Conservation (phyloP, 1,139 yeast genomes). For the Eremothecium coryli region DNA sequence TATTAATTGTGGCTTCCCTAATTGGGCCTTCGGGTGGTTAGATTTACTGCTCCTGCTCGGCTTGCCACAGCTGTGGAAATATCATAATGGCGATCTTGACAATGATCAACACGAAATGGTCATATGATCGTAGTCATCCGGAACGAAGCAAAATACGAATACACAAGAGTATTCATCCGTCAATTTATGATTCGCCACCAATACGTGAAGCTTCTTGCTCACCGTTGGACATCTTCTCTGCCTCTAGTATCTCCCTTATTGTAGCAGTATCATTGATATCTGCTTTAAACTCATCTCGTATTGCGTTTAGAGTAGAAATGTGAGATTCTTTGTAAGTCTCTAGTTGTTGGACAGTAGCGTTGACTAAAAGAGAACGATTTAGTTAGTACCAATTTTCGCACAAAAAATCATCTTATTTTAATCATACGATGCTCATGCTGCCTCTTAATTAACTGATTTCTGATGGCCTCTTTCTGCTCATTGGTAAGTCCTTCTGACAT, state of each 20-base stretch:
- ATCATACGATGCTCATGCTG: slow-evolving; percentile 14
- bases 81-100: no score
- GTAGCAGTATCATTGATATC: slow-evolving; percentile 2
- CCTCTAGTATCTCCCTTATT: slow-evolving; percentile 5
- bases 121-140: no score
- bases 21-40: no score
- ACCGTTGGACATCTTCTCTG: no score
- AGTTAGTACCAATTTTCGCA: neutral
- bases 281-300: neutral
- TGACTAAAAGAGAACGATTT: neutral
- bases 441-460: slow-evolving; percentile 7
- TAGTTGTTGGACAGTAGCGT: neutral
- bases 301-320: neutral
- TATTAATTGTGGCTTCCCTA: no score
- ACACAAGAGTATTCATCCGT: no score
- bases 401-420: neutral
- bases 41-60: no score
- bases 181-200: no score
- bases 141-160: no score
- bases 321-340: slow-evolving; percentile 1
- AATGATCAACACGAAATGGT: no score
- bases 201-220: no score
- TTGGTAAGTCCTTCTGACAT: slow-evolving; percentile 7
- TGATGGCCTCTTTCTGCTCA: slow-evolving; percentile 7
- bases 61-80: no score